Conservation (phyloP, 1,139 yeast species). For the Saccharomycopsis hybrid region DNA sequence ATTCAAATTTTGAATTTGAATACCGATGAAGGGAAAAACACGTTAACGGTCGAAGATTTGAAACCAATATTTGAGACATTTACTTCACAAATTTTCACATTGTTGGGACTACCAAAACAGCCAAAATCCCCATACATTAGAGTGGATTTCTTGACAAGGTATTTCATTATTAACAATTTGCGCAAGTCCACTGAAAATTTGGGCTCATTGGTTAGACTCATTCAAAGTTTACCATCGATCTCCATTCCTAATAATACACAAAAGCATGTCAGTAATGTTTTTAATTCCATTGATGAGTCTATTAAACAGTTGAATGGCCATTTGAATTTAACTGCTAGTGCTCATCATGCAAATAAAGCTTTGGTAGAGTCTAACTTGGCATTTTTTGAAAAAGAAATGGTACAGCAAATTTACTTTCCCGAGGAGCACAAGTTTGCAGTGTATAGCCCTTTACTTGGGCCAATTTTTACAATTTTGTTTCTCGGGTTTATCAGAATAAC, state of each 20-base stretch:
- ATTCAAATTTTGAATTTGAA: slow-evolving; percentile 29
- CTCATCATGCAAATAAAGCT: slow-evolving; percentile 38
- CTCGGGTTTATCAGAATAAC: slow-evolving; percentile 46
- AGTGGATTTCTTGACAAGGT: slow-evolving; percentile 60
- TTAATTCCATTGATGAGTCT: slow-evolving; percentile 33
- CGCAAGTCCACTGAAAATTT: slow-evolving; percentile 50
- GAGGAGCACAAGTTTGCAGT: slow-evolving; percentile 94
- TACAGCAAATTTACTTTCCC: slow-evolving; percentile 90
- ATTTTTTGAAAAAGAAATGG: slow-evolving; percentile 90
- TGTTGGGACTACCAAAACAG: slow-evolving; percentile 59
- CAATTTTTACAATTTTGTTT: slow-evolving; percentile 62
- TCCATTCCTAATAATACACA: slow-evolving; percentile 71
- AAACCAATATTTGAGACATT: slow-evolving; percentile 59
- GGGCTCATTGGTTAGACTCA: slow-evolving; percentile 61
- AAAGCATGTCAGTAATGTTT: slow-evolving; percentile 38
- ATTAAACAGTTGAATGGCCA: slow-evolving; percentile 24
- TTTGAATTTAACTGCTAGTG: slow-evolving; percentile 5
- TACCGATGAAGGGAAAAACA: slow-evolving; percentile 28
- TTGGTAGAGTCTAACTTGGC: slow-evolving; percentile 58
- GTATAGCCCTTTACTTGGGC: slow-evolving; percentile 83
- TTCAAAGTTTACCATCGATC: slow-evolving; percentile 64
- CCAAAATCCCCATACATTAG: slow-evolving; percentile 56
- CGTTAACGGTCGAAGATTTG: slow-evolving; percentile 39
- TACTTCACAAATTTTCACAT: slow-evolving; percentile 63
- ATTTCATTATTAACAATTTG: slow-evolving; percentile 49